Evolutionary conservation across 2,329 filamentous ascomycete genomes (phyloP).

Genomic region (Aspergillus tanneri): DNA sequence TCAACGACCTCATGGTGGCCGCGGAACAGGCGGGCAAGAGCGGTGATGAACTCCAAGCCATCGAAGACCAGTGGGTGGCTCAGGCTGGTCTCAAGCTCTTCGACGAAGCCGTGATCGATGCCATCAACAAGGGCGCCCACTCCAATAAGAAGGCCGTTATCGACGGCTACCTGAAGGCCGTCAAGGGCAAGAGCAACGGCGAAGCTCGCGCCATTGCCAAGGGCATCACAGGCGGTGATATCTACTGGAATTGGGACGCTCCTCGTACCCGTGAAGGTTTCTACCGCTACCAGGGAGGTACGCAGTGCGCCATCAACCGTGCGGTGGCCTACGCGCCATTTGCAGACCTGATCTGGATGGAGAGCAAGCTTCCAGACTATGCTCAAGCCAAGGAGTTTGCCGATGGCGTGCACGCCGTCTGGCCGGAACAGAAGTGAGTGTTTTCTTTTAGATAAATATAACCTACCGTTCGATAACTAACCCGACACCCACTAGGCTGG

Average conservation of each 20-base stretch:
- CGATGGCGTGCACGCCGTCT: constrained; percentile 86
- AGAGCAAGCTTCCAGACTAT: constrained; percentile 93
- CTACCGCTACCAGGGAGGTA: constrained; percentile 90
- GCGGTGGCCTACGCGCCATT: constrained; percentile 90
- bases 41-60: constrained; percentile 77
- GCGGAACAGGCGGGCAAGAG: constrained; percentile 80
- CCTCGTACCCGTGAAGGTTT: constrained; percentile 90
- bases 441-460: background rate
- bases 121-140: constrained; percentile 68
- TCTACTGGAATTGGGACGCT: constrained; percentile 95
- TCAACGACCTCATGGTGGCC: constrained; percentile 86
- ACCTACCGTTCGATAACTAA: constrained; percentile 19
- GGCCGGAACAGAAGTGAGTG: constrained; percentile 90
- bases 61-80: constrained; percentile 84
- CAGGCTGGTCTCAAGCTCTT: constrained; percentile 83
- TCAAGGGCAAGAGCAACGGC: constrained; percentile 79
- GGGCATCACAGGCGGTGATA: constrained; percentile 71
- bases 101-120: constrained; percentile 81
- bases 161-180: constrained; percentile 63
- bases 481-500: constrained; percentile 60
- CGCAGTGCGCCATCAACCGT: constrained; percentile 84
- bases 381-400: constrained; percentile 91
- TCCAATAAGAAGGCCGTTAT: constrained; percentile 67
- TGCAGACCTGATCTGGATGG: constrained; percentile 98
- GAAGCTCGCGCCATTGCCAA: constrained; percentile 81